Evolutionary conservation across 495 filamentous ascomycete genomes (phyloP), one percentile per base, ranked within the genome.

Genomic region (Geoglossum glabrum): DNA sequence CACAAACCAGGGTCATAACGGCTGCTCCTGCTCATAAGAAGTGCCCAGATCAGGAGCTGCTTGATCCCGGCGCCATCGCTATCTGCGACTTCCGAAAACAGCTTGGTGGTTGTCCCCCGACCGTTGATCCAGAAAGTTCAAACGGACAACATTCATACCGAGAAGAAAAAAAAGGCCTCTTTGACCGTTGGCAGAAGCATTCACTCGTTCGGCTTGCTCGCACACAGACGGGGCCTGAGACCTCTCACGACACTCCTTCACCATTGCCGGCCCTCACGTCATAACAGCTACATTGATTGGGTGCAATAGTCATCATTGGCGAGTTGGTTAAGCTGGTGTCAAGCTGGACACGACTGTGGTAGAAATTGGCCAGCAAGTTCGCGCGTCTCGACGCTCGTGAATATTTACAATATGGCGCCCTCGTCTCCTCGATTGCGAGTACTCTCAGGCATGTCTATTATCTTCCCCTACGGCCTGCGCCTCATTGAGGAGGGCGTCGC

Each of bases 361-460:
- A 30, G 11, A 8, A 52, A 21, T 28, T 52, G 49, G 49, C 49
- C 49, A 52, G 15, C 49, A 52, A 27, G 28, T 26, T 30, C 49
- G 23, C 25, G 49, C 17, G 15, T 31, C 28, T 52, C 15, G 17
- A 30, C 49, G 26, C 49, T 27, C 10, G 49, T 28, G 25, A 28
- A 30, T 13, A 28, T 26, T n/a, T 17, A 52, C 30, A 52, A 49
- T 7, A 59, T 59, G 57, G 59, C 56, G 15, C 55, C 59, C 3
- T 47, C 40, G 3, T 28, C 55, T 59, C 59, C 56, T 28, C 31
- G 59, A 9, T 59, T 59, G 38, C 57, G 23, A 25, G 38, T 60
- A 38, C 55, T 59, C n/a, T 60, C 59, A 55, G 57, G 57, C 38
- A 55, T 46, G 49, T 21, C 28, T 28, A 1, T n/a, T 50, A 19